phyloP scores from a whole-genome alignment of 2,329 filamentous ascomycete genomes.

The Penicillium sp. region DNA sequence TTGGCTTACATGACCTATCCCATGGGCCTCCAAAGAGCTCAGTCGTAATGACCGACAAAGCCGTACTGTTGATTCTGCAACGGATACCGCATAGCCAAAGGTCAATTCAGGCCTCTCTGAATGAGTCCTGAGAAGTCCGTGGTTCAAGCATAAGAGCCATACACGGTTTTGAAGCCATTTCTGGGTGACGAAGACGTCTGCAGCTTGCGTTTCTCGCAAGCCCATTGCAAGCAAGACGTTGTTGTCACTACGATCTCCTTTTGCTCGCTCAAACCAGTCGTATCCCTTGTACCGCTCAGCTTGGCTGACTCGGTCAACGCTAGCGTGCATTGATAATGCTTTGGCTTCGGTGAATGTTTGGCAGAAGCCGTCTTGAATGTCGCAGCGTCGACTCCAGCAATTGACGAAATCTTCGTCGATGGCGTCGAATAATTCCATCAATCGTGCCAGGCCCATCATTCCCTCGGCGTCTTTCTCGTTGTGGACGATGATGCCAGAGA shows the following conservation, averaged over 20 bases:
- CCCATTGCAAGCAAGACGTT: constrained; percentile 25
- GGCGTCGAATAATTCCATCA: constrained; percentile 45
- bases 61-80: constrained; percentile 35
- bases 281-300: constrained; percentile 36
- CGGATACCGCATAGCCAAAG: constrained; percentile 35
- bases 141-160: constrained; percentile 41
- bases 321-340: constrained; percentile 38
- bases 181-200: constrained; percentile 42
- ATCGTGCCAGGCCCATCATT: constrained; percentile 42
- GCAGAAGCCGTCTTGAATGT: constrained; percentile 61
- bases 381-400: constrained; percentile 47
- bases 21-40: constrained; percentile 43
- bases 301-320: constrained; percentile 30
- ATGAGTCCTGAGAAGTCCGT: constrained; percentile 34
- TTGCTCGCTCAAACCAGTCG: constrained; percentile 37
- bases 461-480: constrained; percentile 42
- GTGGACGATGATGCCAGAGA: constrained; percentile 42
- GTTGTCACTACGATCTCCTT: constrained; percentile 20
- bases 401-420: constrained; percentile 44
- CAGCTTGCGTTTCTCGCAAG: constrained; percentile 39
- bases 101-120: constrained; percentile 38
- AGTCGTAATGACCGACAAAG: constrained; percentile 32
- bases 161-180: constrained; percentile 44
- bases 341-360: constrained; percentile 64
- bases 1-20: constrained; percentile 35